Conservation (phyloP, 1,284 basidiomycete genomes). For the Abortiporus biennis region DNA sequence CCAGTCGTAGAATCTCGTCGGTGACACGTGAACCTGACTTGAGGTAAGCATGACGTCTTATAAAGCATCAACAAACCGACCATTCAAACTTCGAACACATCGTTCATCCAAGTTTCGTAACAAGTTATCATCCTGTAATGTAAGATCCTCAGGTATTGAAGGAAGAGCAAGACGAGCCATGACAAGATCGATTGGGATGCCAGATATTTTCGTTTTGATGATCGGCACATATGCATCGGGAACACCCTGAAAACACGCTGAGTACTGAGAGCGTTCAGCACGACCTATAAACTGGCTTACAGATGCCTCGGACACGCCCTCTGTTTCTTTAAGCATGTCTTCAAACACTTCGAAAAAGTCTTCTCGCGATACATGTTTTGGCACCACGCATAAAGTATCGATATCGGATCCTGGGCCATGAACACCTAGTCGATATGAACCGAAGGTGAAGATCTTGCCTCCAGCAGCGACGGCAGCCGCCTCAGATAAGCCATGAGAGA, state of each 20-base stretch:
- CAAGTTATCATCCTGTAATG: conserved; percentile 87
- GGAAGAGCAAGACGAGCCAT: conserved; percentile 85
- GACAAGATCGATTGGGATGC: conserved; percentile 91
- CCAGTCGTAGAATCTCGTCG: conserved; percentile 92
- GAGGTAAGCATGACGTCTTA: conserved; percentile 9
- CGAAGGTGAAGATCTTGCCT: conserved; percentile 99
- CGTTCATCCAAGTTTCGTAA: conserved; percentile 92
- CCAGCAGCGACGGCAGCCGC: conserved; percentile 82
- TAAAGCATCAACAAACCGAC: conserved; percentile 30
- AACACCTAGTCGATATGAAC: conserved; percentile 93
- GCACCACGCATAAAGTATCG: conserved; percentile 98
- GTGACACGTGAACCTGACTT: conserved; percentile 85
- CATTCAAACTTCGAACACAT: conserved; percentile 92
- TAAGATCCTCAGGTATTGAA: conserved; percentile 86
- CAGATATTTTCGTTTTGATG: conserved; percentile 87
- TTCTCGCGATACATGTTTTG: conserved; percentile 91
- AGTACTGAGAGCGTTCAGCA: conserved; percentile 4
- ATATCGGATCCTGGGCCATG: conserved; percentile 97
- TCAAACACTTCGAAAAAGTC: conserved; percentile 96
- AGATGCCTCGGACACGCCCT: conserved; percentile 86
- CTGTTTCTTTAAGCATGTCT: conserved; percentile 80
- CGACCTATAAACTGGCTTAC: conserved; percentile 43
- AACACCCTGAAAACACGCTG: conserved; percentile 60
- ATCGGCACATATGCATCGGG: conserved; percentile 96
- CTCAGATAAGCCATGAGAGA: conserved; percentile 82